A percentile compares a stretch with the other conserved stretches of the same genome.
phyloP scores from a whole-genome alignment of 345 rosid genomes.

The Boechera retrofracta region DNA sequence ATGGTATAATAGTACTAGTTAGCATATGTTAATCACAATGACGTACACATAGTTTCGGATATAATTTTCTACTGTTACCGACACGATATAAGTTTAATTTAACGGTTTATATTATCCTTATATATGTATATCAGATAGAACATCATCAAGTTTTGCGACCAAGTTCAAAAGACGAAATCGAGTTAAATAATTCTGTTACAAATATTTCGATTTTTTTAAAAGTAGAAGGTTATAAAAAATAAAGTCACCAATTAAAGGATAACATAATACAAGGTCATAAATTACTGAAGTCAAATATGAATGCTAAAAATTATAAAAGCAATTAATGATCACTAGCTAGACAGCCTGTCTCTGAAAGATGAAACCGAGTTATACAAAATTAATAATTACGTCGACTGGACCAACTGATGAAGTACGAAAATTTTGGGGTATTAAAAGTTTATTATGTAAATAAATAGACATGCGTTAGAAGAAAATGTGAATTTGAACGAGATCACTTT shows the following conservation, averaged over 20 bases:
- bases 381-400: slow-evolving; percentile 12
- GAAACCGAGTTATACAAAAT: slow-evolving; percentile 25
- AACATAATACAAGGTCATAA: background rate
- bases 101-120: background rate
- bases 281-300: slow-evolving; percentile 13
- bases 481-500: no score
- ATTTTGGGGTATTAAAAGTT: background rate
- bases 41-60: slow-evolving; percentile 2
- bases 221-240: background rate
- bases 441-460: background rate
- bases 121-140: background rate
- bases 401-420: background rate
- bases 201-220: background rate
- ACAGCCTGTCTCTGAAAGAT: slow-evolving; percentile 26
- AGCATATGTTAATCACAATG: slow-evolving; percentile 30
- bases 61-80: background rate
- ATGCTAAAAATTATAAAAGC: background rate
- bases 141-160: background rate
- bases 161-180: background rate
- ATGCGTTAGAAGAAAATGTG: background rate
- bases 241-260: background rate
- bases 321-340: slow-evolving; percentile 26
- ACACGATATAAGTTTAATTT: background rate
- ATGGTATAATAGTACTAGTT: background rate
- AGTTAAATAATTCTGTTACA: background rate